Conservation (phyloP, 305 asterid genomes). For the Fraxinus albicans region DNA sequence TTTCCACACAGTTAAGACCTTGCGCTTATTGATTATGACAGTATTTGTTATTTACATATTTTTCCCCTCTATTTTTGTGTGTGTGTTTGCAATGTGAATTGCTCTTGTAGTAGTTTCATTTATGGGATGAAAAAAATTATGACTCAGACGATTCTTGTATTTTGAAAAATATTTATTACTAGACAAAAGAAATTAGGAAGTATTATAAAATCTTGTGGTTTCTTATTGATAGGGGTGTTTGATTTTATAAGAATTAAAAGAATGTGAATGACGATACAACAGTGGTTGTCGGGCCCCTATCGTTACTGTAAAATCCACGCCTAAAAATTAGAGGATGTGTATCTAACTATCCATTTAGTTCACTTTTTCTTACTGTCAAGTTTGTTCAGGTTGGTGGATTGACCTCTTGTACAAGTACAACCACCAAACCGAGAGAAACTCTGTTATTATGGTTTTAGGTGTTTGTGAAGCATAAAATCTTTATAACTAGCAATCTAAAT, state of each 20-base stretch:
- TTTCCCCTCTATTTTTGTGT: not conserved
- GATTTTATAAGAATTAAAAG: not conserved
- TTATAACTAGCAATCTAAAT: not conserved
- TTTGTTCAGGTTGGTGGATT: not conserved
- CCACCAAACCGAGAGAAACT: conserved; percentile 17
- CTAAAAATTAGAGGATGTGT: not conserved
- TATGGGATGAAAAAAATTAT: not conserved
- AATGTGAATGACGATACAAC: not conserved
- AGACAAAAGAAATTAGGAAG: not conserved
- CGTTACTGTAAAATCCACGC: too few species aligned
- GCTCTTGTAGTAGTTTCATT: not conserved
- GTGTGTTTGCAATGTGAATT: not conserved
- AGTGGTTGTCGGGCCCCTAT: not conserved
- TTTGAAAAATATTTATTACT: not conserved
- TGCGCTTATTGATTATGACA: not conserved
- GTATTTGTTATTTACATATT: not conserved
- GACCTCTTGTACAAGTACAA: not conserved
- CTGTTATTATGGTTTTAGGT: conserved; percentile 18
- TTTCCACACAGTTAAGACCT: not conserved
- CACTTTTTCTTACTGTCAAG: not conserved
- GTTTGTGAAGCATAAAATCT: conserved; percentile 10
- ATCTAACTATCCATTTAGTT: not conserved
- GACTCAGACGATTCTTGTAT: not conserved
- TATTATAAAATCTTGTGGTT: not conserved
- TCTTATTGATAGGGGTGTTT: not conserved